These are phyloP conservation scores for Calonectria fujianensis DNA, from an alignment of 2,329 filamentous ascomycete species.

Conservation along the genomic window DNA sequence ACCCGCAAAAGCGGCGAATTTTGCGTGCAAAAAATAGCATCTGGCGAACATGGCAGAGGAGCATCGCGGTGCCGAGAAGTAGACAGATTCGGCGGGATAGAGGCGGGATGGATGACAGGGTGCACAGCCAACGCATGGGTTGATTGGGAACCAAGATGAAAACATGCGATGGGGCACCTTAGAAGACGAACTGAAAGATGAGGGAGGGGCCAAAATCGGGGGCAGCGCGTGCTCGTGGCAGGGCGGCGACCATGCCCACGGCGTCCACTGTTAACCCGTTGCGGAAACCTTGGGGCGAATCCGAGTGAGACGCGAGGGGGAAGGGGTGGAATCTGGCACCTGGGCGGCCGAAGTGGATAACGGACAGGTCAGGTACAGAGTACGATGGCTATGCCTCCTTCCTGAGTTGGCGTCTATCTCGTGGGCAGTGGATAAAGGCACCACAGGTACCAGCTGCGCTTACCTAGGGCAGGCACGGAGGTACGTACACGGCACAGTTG, in stretches of 20 bases:
- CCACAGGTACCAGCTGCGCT: constrained; percentile 9
- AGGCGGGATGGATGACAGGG: constrained; percentile 25
- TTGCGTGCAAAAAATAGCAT: constrained; percentile 15
- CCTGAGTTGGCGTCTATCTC: constrained; percentile 19
- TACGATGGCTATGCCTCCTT: constrained; percentile 20
- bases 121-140: constrained; percentile 24
- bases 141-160: constrained; percentile 15
- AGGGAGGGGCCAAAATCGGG: constrained; percentile 33
- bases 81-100: constrained; percentile 23
- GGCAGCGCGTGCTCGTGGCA: constrained; percentile 21
- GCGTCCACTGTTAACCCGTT: constrained; percentile 19
- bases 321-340: constrained; percentile 27
- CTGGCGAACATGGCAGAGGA: constrained; percentile 26
- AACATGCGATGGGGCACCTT: constrained; percentile 26
- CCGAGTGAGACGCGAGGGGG: constrained; percentile 11
- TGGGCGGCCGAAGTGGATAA: constrained; percentile 30
- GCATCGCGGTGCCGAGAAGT: constrained; percentile 37
- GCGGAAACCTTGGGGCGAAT: constrained; percentile 27
- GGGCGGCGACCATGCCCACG: constrained; percentile 25
- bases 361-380: constrained; percentile 19
- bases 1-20: constrained; percentile 26
- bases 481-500: constrained; percentile 30
- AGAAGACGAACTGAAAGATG: constrained; percentile 35
- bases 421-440: constrained; percentile 28
- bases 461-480: constrained; percentile 24